Evolutionary conservation across 108 stramenopile species (phyloP).

Genomic region (Poteriospumella lacustris): DNA sequence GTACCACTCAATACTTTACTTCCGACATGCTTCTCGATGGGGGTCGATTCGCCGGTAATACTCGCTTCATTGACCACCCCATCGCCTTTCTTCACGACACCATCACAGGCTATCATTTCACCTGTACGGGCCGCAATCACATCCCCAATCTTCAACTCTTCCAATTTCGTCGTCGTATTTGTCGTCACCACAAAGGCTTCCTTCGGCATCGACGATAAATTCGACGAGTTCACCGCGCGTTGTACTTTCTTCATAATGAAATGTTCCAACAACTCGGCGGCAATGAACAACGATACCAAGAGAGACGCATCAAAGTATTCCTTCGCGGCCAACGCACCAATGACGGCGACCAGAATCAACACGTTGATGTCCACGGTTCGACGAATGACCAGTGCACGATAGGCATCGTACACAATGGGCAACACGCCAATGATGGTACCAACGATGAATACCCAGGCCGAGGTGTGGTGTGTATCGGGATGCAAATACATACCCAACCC

Average conservation of each 20-base stretch:
- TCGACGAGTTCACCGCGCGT: not conserved
- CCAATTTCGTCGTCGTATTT: not conserved
- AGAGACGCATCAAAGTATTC: slow-evolving; percentile 21
- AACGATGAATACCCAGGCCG: not conserved
- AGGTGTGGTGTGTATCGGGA: not conserved
- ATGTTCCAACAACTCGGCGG: not conserved
- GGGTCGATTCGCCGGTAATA: slow-evolving; percentile 15
- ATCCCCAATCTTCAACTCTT: slow-evolving; percentile 23
- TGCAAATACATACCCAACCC: not conserved
- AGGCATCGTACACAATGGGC: slow-evolving; percentile 1
- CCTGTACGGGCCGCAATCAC: not conserved
- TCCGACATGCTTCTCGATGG: not conserved
- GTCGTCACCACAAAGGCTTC: not conserved
- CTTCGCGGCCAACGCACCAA: not conserved
- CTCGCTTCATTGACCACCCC: not conserved
- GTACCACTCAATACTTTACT: slow-evolving; percentile 10
- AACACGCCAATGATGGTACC: not conserved
- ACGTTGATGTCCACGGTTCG: not conserved
- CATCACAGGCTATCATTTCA: slow-evolving; percentile 22
- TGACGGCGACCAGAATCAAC: not conserved
- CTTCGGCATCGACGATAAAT: not conserved
- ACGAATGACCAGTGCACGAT: not conserved
- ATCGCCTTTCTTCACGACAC: slow-evolving; percentile 21
- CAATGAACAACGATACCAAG: not conserved
- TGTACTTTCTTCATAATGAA: not conserved